Conservation (phyloP, 2,329 filamentous ascomycete species). For the Ambrosiella xylebori region DNA sequence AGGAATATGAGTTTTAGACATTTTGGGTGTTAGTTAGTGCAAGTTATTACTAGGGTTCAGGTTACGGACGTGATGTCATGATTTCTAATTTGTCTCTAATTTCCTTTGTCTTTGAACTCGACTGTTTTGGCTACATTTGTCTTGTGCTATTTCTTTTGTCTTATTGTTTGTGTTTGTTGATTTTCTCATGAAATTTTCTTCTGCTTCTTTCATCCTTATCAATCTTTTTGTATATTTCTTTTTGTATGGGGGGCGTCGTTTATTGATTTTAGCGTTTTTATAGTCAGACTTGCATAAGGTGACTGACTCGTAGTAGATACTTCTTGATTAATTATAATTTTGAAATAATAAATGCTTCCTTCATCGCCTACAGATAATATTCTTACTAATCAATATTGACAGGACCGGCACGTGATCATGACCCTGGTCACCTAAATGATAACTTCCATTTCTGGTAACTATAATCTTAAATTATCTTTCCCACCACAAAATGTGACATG, state of each 20-base stretch:
- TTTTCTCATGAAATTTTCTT: not conserved
- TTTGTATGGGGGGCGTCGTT: too few species aligned
- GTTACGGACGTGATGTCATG: not conserved
- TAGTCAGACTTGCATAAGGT: too few species aligned
- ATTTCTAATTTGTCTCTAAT: not conserved
- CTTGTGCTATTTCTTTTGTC: not conserved
- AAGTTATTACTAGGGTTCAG: not conserved
- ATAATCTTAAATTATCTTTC: not conserved
- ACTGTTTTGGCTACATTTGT: not conserved
- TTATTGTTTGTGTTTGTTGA: not conserved
- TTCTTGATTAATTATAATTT: too few species aligned
- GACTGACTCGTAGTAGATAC: too few species aligned
- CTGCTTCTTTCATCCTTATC: not conserved
- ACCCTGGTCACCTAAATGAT: too few species aligned
- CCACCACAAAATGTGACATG: not conserved
- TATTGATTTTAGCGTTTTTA: too few species aligned
- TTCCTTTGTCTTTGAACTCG: not conserved
- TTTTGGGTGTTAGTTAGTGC: not conserved
- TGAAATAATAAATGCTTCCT: too few species aligned
- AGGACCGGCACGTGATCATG: too few species aligned
- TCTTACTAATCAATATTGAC: too few species aligned
- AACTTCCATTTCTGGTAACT: too few species aligned
- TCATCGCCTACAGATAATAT: too few species aligned
- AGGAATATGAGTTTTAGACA: constrained; percentile 3
- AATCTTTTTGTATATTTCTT: too few species aligned